Percentiles rank a stretch among this genome's conserved stretches.
Conservation (phyloP, 345 rosid species). For the Hibiscus mutabilis region DNA sequence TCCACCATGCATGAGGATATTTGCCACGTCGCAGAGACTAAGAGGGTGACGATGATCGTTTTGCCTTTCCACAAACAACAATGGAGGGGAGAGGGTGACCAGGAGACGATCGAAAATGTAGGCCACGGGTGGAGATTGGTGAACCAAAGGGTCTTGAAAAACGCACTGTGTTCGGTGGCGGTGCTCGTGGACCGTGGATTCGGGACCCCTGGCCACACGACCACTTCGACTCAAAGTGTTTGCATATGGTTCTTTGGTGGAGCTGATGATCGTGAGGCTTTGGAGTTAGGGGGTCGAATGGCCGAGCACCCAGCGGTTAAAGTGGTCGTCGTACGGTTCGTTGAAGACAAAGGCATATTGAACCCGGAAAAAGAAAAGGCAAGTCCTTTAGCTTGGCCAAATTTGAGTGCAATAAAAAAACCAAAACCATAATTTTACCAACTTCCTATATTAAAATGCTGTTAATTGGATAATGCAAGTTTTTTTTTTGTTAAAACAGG, state of each 20-base stretch:
- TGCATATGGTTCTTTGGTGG: conserved; percentile 74
- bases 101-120: conserved; percentile 35
- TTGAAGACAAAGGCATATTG: conserved; percentile 28
- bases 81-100: conserved; percentile 43
- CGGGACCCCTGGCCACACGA: conserved; percentile 24
- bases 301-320: conserved; percentile 61
- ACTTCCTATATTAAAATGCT: too few species aligned
- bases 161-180: conserved; percentile 71
- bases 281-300: conserved; percentile 71
- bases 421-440: not conserved
- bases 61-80: conserved; percentile 72
- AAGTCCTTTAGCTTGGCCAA: conserved; percentile 10
- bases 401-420: not conserved
- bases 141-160: conserved; percentile 57
- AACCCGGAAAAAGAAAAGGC: conserved; percentile 31
- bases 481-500: conserved; percentile 24
- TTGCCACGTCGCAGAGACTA: conserved; percentile 67
- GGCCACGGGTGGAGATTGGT: conserved; percentile 83
- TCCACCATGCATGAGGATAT: conserved; percentile 76
- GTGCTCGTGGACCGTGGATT: conserved; percentile 82
- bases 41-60: conserved; percentile 52
- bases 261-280: conserved; percentile 70
- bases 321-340: conserved; percentile 45
- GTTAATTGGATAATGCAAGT: not conserved
- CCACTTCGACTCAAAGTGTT: conserved; percentile 31